A percentile compares a stretch with the other conserved stretches of the same genome.
Evolutionary conservation across 2,329 filamentous ascomycete species (phyloP).

Genomic region (Beauveria sp.): DNA sequence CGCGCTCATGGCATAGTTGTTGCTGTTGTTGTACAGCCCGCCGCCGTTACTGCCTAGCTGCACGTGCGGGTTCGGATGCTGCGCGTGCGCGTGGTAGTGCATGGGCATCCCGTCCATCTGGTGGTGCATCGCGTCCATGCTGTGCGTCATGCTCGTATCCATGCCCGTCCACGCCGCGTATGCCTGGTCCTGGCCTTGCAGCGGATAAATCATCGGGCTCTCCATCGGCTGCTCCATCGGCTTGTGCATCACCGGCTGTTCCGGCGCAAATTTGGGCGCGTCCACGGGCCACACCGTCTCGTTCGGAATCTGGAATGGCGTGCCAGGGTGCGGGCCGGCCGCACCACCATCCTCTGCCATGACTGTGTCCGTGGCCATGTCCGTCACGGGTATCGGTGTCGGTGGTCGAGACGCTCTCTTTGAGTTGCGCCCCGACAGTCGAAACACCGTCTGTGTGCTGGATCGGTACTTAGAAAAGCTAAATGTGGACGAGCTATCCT

Average conservation of each 20-base stretch:
- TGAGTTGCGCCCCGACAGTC: conserved; percentile 25
- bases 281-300: conserved; percentile 29
- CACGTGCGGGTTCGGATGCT: not conserved
- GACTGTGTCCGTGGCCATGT: conserved; percentile 20
- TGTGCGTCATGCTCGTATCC: conserved; percentile 1
- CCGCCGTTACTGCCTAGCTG: conserved; percentile 3
- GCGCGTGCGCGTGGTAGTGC: conserved; percentile 10
- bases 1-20: conserved; percentile 16
- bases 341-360: conserved; percentile 27
- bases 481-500: conserved; percentile 21
- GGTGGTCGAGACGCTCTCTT: conserved; percentile 29
- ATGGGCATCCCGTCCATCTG: conserved; percentile 10
- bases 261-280: conserved; percentile 32
- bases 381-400: conserved; percentile 24
- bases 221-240: conserved; percentile 22
- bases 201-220: conserved; percentile 12
- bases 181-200: conserved; percentile 9
- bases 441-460: conserved; percentile 24
- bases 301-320: conserved; percentile 33
- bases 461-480: conserved; percentile 22
- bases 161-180: conserved; percentile 8
- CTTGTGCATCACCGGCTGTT: conserved; percentile 21
- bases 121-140: conserved; percentile 6
- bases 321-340: conserved; percentile 32
- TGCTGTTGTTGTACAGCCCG: not conserved